Evolutionary conservation across 768 basidiomycete genomes (phyloP).

Genomic region (Fomitopsis serialis): DNA sequence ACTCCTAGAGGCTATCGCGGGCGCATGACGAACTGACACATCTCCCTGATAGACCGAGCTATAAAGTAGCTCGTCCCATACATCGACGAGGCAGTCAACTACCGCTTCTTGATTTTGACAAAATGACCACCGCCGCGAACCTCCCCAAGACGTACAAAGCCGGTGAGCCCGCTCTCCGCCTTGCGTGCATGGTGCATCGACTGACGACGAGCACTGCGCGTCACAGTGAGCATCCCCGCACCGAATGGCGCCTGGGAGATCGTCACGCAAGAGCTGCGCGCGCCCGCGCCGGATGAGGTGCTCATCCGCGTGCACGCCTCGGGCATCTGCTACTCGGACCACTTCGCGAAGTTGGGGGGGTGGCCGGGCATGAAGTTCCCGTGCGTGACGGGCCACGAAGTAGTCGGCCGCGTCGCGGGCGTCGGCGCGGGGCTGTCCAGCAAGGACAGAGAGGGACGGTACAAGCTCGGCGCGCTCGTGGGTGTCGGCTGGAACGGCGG

Average conservation of each 20-base stretch:
- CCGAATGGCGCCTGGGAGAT: conserved; percentile 2
- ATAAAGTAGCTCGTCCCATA: no score
- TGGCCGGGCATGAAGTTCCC: conserved; percentile 13
- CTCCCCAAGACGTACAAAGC: conserved; percentile 5
- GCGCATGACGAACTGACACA: no score
- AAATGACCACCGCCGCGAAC: neutral
- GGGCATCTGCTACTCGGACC: conserved; percentile 12
- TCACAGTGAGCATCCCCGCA: neutral
- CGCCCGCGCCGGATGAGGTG: conserved; percentile 4
- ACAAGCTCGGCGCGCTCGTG: conserved; percentile 23
- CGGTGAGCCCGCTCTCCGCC: neutral
- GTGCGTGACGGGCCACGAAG: conserved; percentile 23
- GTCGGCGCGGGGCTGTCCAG: conserved; percentile 3
- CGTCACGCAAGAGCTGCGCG: neutral
- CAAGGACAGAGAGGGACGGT: conserved; percentile 9
- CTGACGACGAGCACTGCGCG: neutral
- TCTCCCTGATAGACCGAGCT: no score
- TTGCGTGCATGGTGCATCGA: no score
- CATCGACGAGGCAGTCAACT: no score
- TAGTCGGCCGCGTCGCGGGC: conserved; percentile 20
- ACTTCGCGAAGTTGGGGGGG: conserved; percentile 4
- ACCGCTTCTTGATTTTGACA: no score
- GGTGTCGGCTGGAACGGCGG: conserved; percentile 25
- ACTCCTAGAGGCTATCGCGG: no score
- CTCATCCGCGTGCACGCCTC: conserved; percentile 10